Evolutionary conservation across 1,284 basidiomycete species (phyloP).

Genomic region (Malassezia vespertilionis): DNA sequence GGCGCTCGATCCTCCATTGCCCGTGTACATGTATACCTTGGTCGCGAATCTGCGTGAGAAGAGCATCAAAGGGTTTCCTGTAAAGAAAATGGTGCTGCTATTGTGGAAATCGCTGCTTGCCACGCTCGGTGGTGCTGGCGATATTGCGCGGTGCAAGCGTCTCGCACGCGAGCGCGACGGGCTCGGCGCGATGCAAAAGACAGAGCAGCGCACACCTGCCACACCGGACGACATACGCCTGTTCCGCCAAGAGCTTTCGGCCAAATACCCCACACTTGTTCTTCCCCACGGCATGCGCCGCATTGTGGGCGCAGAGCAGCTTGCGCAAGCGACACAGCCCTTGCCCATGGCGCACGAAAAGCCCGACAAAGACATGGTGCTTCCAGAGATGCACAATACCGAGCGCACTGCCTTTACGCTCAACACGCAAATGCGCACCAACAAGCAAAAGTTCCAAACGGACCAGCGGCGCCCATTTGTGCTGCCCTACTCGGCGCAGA

Average conservation of each 20-base stretch:
- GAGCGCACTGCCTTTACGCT: background rate
- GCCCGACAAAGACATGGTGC: background rate
- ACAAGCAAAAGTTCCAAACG: slow-evolving; percentile 97
- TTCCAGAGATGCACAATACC: background rate
- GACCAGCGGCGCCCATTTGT: slow-evolving; percentile 89
- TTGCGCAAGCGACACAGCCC: slow-evolving; percentile 2
- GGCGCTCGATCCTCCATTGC: slow-evolving; percentile 77
- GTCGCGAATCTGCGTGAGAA: slow-evolving; percentile 83
- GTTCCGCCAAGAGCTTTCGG: slow-evolving; percentile 38
- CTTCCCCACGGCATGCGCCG: slow-evolving; percentile 46
- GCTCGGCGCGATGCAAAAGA: slow-evolving; percentile 35
- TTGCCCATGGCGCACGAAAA: background rate
- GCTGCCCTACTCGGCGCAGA: slow-evolving; percentile 68
- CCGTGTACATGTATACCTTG: slow-evolving; percentile 79
- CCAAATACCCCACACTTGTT: slow-evolving; percentile 49
- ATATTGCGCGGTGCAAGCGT: slow-evolving; percentile 70
- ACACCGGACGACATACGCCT: slow-evolving; percentile 38
- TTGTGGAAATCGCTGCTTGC: slow-evolving; percentile 90
- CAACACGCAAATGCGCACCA: slow-evolving; percentile 56
- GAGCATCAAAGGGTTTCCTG: slow-evolving; percentile 64
- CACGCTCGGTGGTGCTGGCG: slow-evolving; percentile 81
- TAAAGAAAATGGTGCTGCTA: slow-evolving; percentile 66
- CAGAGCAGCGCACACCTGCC: slow-evolving; percentile 24
- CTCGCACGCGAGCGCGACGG: slow-evolving; percentile 67
- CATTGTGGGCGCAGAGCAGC: slow-evolving; percentile 47